Conservation (phyloP, 768 basidiomycete species). For the Lactifluus subvellereus region DNA sequence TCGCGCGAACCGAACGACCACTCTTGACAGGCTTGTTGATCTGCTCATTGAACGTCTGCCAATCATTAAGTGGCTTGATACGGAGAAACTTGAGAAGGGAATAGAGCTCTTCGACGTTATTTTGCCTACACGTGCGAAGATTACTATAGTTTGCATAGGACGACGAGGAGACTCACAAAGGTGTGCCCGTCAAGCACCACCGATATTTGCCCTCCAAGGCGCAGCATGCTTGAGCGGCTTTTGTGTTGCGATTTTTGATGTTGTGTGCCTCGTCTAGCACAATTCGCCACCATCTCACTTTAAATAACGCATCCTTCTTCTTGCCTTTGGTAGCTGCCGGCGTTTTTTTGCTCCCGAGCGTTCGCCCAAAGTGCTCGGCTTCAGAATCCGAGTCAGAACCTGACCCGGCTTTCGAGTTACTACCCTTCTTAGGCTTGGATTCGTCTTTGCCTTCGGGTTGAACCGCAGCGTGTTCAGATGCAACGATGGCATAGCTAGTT, state of each 20-base stretch:
- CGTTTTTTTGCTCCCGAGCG: conserved; percentile 41
- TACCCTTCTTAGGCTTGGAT: conserved; percentile 39
- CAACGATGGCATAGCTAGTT: conserved; percentile 81
- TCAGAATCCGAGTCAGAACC: conserved; percentile 32
- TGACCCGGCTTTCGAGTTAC: conserved; percentile 31
- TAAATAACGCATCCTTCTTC: conserved; percentile 61
- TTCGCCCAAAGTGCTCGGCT: conserved; percentile 42
- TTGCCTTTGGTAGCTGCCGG: conserved; percentile 37
- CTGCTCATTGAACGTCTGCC: conserved; percentile 69
- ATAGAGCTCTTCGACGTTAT: conserved; percentile 84
- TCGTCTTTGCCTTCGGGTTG: conserved; percentile 49
- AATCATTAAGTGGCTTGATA: conserved; percentile 74
- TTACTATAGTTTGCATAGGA: neutral
- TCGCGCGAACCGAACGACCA: conserved; percentile 57
- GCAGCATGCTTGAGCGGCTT: conserved; percentile 72
- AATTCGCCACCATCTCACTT: conserved; percentile 76
- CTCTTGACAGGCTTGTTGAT: conserved; percentile 77
- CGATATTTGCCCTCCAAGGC: conserved; percentile 70
- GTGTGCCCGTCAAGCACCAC: conserved; percentile 87
- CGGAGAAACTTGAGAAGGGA: conserved; percentile 87
- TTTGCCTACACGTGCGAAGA: conserved; percentile 12
- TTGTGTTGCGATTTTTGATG: conserved; percentile 83
- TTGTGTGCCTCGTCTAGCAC: conserved; percentile 96
- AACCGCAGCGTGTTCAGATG: conserved; percentile 67
- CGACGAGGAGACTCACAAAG: conserved; percentile 42